Percentiles rank a stretch among this genome's conserved stretches.
These are phyloP conservation scores for Haberlea rhodopensis DNA, from an alignment of 257 asterid genomes.

Conservation along the genomic window DNA sequence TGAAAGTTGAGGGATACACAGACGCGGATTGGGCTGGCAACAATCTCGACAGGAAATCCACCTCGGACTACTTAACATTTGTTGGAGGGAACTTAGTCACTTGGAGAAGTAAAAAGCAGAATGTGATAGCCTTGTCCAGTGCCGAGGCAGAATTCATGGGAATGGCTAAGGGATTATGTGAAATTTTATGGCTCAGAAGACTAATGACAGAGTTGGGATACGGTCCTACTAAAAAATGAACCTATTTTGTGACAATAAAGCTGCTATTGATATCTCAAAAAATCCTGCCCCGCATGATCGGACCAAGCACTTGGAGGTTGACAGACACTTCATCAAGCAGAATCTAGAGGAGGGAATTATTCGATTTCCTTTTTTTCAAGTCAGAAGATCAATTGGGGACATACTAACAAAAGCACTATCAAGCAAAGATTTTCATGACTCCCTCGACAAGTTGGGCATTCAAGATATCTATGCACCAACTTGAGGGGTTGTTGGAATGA, in stretches of 20 bases:
- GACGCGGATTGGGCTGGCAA: conserved; percentile 2
- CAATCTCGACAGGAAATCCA: not conserved
- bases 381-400: not conserved
- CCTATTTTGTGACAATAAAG: not conserved
- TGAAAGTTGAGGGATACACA: not conserved
- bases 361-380: not conserved
- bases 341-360: no score
- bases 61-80: not conserved
- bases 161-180: not conserved
- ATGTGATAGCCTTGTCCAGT: not conserved
- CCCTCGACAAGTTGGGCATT: no score
- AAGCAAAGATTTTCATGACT: not conserved
- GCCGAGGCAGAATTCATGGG: not conserved
- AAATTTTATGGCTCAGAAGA: not conserved
- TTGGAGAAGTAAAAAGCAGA: not conserved
- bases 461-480: no score
- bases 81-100: not conserved
- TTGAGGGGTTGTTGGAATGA: not conserved
- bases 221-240: not conserved
- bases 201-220: not conserved
- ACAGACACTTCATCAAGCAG: not conserved
- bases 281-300: not conserved
- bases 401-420: not conserved
- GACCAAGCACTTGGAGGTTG: not conserved
- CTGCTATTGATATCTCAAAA: no score